Base-by-base conservation (phyloP, 1,139 yeast genomes). In the Candida sojae region DNA sequence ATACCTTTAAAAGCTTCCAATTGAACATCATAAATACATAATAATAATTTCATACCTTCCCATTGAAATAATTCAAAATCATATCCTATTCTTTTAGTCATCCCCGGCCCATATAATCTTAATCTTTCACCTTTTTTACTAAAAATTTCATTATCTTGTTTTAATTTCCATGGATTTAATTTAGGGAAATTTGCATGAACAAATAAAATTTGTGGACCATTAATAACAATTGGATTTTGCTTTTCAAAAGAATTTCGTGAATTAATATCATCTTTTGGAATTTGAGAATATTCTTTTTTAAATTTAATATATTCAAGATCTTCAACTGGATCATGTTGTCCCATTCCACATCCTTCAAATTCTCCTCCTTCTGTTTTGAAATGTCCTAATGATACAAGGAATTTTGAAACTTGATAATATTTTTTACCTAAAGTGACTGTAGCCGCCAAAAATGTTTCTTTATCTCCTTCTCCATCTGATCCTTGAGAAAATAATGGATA, bases 401-500 rank as follows among this genome's bases (percentile, higher is more conserved):
- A 80, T 52, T 69, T 75, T 43, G 80, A 78, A n/a, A 88, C 90
- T 63, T 86, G 92, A 60, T 88, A 87, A 54, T 72, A 85, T 1
- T 80, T 73, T 44, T 82, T 78, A 7, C 71, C 68, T 47, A 86
- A 67, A 2, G 86, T 88, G 41, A 79, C 78, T 0, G 95, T 85
- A 0, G 93, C 92, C 0, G 96, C 92, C 47, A 88, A 70, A 60
- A 88, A 90, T 0, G 96, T 88, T 62, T 90, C 97, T 63, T 89
- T 90, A 64, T 90, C 96, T 52, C 96, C 96, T 68, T 88, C 96
- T 39, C 97, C 96, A 49, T 84, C 87, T 0, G 88, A 82, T 11
- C 92, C 92, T 67, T 89, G 96, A 0, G 93, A 84, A 47, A 90
- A 79, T 42, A 90, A 75, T n/a, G 95, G 95, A 64, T 89, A 90